Evolutionary conservation across 129 eudicot species (phyloP), one percentile per base, ranked within the genome.

Genomic region (Arctium minus): DNA sequence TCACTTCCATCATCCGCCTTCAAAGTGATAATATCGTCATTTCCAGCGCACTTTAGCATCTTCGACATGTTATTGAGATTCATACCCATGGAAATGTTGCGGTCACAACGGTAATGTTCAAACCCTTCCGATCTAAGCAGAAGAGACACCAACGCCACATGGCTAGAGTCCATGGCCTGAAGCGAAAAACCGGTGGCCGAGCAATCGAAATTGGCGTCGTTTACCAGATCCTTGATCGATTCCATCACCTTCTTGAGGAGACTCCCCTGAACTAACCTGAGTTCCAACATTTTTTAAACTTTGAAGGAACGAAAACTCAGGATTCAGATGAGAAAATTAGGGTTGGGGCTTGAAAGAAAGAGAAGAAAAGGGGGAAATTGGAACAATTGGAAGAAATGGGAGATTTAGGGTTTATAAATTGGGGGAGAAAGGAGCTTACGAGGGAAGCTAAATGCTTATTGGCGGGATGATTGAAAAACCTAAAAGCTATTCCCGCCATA

Each of bases 151-250:
- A 94, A 84, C 30, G 97, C 97, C 75, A 94, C 98, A 71, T 94
- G 98, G 86, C 97, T 92, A 1, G 96, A 89, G 65, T 94, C 98
- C 98, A 92, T 94, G 73, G 98, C 98, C 87, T 94, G 97, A 12
- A 93, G 91, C 10, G 97, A 91, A 81, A 93, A 91, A 3, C 96
- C 97, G 32, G 94, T 88, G n/a, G 97, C 89, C 3, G 96, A 93
- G 62, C 94, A 93, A 82, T 93, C 96, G 70, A 93, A 93, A 80
- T 93, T 93, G 31, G 96, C 94, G 81, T 93, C 97, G 64, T 77
- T 91, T 18, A 93, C 97, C 53, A 93, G 82, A 68, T 93, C 97
- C 78, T 93, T 93, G 31, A 93, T 81, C 72, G 97, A 78, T 33
- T 93, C 97, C 81, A 93, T 85, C 70, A 93, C 96, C 89, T 93